Evolutionary conservation across 331 rosid species (phyloP).

Genomic region (Malus hybrid): DNA sequence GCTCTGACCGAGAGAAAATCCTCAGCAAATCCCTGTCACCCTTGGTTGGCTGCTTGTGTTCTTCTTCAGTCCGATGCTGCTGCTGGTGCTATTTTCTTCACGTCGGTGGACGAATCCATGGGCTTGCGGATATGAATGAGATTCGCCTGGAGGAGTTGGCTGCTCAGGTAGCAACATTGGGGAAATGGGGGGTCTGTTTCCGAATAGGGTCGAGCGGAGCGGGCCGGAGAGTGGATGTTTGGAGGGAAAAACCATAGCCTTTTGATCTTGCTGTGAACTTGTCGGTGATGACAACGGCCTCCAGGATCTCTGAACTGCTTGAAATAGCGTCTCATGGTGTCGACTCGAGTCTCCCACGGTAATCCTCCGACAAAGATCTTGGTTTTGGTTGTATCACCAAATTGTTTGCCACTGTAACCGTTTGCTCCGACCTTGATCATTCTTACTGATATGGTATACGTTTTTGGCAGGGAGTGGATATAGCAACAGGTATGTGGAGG

Average conservation of each 20-base stretch:
- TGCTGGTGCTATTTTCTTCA: too few species aligned
- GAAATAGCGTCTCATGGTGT: conserved; percentile 43
- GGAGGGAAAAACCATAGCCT: conserved; percentile 79
- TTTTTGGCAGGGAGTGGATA: conserved; percentile 5
- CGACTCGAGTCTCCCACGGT: conserved; percentile 70
- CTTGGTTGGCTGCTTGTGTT: too few species aligned
- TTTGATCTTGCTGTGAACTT: conserved; percentile 60
- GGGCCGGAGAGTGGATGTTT: conserved; percentile 41
- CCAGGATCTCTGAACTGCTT: conserved; percentile 72
- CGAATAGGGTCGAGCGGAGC: conserved; percentile 56
- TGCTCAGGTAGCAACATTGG: conserved; percentile 4
- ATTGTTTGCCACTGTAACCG: conserved; percentile 12
- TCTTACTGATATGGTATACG: conserved; percentile 28
- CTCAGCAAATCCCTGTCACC: too few species aligned
- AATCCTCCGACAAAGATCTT: conserved; percentile 86
- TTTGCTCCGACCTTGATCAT: too few species aligned
- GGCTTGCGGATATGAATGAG: conserved; percentile 1
- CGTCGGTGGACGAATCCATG: too few species aligned
- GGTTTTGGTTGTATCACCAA: conserved; percentile 51
- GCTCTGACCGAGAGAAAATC: too few species aligned
- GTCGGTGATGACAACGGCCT: conserved; percentile 70
- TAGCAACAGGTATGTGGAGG: too few species aligned
- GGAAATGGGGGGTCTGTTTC: conserved; percentile 16
- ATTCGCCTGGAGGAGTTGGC: neutral
- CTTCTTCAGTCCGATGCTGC: too few species aligned